Evolutionary conservation across 352 stramenopile genomes (phyloP).

Genomic region (Pythium oligandrum): DNA sequence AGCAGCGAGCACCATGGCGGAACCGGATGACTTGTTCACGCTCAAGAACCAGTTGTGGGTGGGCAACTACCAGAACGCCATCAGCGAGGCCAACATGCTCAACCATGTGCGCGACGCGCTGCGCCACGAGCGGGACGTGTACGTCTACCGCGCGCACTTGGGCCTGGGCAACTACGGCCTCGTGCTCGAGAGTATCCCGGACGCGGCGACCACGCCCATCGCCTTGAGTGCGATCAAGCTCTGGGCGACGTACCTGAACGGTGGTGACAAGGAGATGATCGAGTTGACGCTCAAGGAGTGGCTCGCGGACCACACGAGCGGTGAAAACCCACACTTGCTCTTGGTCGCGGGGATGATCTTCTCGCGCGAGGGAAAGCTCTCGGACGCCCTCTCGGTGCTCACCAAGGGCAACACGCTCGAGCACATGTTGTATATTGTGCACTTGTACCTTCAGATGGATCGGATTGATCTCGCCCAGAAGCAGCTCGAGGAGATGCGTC

Average conservation of each 20-base stretch:
- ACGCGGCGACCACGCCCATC: conserved; percentile 58
- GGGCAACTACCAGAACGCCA: conserved; percentile 93
- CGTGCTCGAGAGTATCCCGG: conserved; percentile 85
- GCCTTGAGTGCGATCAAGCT: conserved; percentile 83
- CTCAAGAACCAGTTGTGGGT: conserved; percentile 97
- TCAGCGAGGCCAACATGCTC: conserved; percentile 89
- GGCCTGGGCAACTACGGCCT: conserved; percentile 87
- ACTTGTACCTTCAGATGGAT: conserved; percentile 92
- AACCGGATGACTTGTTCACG: conserved; percentile 97
- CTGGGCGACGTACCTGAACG: conserved; percentile 78
- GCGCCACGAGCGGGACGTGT: conserved; percentile 92
- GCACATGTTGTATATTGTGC: conserved; percentile 86
- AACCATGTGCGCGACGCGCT: conserved; percentile 81
- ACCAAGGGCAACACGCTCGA: conserved; percentile 90
- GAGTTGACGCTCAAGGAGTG: conserved; percentile 90
- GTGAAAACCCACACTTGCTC: conserved; percentile 89
- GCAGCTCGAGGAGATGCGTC: conserved; percentile 85
- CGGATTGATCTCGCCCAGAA: conserved; percentile 90
- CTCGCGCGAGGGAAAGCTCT: conserved; percentile 87
- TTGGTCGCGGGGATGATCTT: conserved; percentile 94
- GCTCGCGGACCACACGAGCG: conserved; percentile 73
- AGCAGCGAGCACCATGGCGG: conserved; percentile 48
- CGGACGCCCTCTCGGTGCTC: conserved; percentile 92
- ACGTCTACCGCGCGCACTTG: conserved; percentile 90
- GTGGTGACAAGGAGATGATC: conserved; percentile 83